These are phyloP conservation scores for Zygotorulaspora sp. DNA, from an alignment of 805 yeast genomes.

Conservation along the genomic window DNA sequence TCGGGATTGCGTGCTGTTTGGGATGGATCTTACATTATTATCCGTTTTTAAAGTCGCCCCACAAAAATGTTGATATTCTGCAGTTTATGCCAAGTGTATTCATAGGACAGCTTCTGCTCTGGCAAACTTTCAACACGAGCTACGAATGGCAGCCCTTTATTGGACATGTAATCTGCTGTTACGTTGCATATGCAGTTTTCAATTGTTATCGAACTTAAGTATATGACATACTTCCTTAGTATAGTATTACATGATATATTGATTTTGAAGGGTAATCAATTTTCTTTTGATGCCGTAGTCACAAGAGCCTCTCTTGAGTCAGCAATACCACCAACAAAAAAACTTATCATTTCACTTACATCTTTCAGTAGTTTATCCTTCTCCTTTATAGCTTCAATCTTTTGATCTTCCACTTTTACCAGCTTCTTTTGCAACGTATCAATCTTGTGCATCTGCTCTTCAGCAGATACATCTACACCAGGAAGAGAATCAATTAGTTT, in stretches of 20 bases:
- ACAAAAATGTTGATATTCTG: conserved; percentile 14
- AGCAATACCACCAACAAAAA: conserved; percentile 39
- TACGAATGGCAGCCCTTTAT: conserved; percentile 12
- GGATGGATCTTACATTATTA: conserved; percentile 32
- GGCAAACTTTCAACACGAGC: conserved; percentile 14
- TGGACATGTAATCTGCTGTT: conserved; percentile 5
- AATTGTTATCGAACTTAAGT: too few species aligned
- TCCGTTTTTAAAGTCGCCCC: conserved; percentile 21
- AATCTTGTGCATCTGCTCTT: conserved; percentile 64
- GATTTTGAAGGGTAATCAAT: not conserved
- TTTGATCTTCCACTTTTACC: conserved; percentile 52
- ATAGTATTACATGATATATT: conserved; percentile 3
- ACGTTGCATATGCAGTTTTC: conserved; percentile 5
- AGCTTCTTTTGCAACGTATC: conserved; percentile 59
- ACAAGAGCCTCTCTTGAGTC: conserved; percentile 26
- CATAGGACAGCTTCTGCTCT: conserved; percentile 19
- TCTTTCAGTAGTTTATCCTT: conserved; percentile 59
- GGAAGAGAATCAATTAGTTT: conserved; percentile 85
- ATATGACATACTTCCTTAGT: too few species aligned
- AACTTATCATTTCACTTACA: conserved; percentile 62
- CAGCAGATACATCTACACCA: conserved; percentile 82
- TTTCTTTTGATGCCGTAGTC: conserved; percentile 4
- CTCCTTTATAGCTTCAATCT: conserved; percentile 51
- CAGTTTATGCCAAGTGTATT: conserved; percentile 27
- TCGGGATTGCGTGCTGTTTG: conserved; percentile 18